Evolutionary conservation across 2,329 filamentous ascomycete genomes (phyloP), one percentile per base, ranked within the genome.

Genomic region (Aspergillus uvarum): DNA sequence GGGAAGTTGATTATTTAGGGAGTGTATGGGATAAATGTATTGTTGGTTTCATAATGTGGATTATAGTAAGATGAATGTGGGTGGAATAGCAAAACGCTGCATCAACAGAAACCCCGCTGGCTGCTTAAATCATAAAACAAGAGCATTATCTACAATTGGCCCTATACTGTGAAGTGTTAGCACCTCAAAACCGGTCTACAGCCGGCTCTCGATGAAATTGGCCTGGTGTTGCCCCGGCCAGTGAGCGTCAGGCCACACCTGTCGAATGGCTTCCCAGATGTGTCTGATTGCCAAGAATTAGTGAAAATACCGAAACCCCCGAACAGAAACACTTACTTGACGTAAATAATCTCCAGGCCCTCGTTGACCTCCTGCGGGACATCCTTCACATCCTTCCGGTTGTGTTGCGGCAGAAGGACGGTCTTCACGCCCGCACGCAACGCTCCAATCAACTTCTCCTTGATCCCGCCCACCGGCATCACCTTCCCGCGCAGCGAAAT

Each of bases 381-480:
- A 77, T 98, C 94, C 76, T 90, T 90, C 60, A 90, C 89, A 73
- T 99, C 95, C 79, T 98, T 98, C 64, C 88, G 85, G 75, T 99
- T 99, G 67, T 91, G 89, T 32, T 89, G 85, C 3, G 95, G 95
- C 7, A 99, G 81, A 61, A 99, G 76, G 7, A 99, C 94, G 32
- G 91, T 94, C 83, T 96, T 96, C 63, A 99, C 94, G 29, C 95
- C 95, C 2, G 95, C 95, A 58, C 94, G 85, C 72, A 96, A 82
- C 8, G 95, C 95, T 22, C 95, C 95, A 72, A 99, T 98, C 56
- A 98, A 83, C 77, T 99, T 99, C 85, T 99, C 94, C 79, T 98
- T 97, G 80, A 99, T 98, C 19, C 95, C 95, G 56, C 95, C 95
- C 38, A 99, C 95, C 26, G 94, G 92, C 77, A 95, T 91, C 59